phyloP scores from a whole-genome alignment of 2,329 filamentous ascomycete genomes.

The Cladorrhinum sp. region DNA sequence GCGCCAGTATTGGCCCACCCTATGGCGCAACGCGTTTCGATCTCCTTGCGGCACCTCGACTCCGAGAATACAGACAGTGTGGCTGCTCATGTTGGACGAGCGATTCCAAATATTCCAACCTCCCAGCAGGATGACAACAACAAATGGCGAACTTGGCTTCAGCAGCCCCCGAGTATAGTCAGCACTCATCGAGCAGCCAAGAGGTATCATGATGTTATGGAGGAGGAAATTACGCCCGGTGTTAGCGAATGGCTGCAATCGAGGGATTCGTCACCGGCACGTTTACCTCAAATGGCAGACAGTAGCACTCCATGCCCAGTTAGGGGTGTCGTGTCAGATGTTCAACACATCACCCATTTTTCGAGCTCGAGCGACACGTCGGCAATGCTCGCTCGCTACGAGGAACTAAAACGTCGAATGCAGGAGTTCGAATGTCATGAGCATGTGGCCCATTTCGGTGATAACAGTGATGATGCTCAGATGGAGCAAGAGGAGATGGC shows the following conservation, averaged over 20 bases:
- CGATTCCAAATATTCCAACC: slow-evolving; percentile 15
- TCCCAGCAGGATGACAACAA: slow-evolving; percentile 27
- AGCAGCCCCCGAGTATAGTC: slow-evolving; percentile 14
- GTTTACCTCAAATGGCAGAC: neutral
- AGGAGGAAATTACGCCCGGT: slow-evolving; percentile 20
- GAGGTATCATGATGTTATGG: slow-evolving; percentile 4
- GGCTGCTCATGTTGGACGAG: slow-evolving; percentile 27
- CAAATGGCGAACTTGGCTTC: slow-evolving; percentile 28
- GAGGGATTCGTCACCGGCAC: neutral
- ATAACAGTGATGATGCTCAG: neutral
- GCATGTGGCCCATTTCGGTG: neutral
- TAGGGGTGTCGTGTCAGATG: neutral
- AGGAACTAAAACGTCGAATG: slow-evolving; percentile 12
- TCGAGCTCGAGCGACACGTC: slow-evolving; percentile 18
- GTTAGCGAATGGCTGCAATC: slow-evolving; percentile 20
- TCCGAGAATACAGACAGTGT: slow-evolving; percentile 26
- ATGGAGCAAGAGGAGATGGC: neutral
- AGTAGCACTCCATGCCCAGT: neutral
- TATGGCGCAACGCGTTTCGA: slow-evolving; percentile 17
- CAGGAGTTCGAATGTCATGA: neutral
- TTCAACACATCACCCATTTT: neutral
- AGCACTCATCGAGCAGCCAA: slow-evolving; percentile 13
- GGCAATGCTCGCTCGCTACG: slow-evolving; percentile 17
- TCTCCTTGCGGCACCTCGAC: neutral
- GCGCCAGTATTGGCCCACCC: slow-evolving; percentile 19